Evolutionary conservation across 495 filamentous ascomycete species (phyloP), one percentile per base, ranked within the genome.

Genomic region (Oleoguttula mirabilis): DNA sequence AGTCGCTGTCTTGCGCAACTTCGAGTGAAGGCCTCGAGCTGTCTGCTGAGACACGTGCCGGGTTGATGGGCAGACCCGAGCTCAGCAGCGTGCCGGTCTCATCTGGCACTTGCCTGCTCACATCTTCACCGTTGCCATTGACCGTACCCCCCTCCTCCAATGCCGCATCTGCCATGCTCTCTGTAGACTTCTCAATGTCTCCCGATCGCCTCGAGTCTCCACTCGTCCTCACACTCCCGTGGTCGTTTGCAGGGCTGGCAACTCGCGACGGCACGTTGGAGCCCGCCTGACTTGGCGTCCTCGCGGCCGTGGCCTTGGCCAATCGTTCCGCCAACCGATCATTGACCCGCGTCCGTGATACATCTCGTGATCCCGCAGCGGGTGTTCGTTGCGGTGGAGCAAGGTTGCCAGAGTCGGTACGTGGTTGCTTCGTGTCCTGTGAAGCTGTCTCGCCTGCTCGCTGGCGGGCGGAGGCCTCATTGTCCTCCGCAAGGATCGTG

Each of bases 401-500:
- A 15, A 52, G 43, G 15, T 21, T 50, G 3, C 41, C 36, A 11
- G 41, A 25, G 8, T 15, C 25, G 21, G 35, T 38, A 19, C 22
- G 30, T 21, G 21, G 19, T 22, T 6, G 16, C 30, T 38, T 40
- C 10, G 28, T 21, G 10, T 55, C 51, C 14, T 47, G 45, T n/a
- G 43, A 21, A 10, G 38, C 40, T 35, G 46, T 39, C 22, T 50
- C 55, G 16, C 43, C 44, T 22, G 50, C 49, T 25, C 39, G 39
- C 32, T 52, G 46, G 41, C 54, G 48, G 10, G 39, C 31, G 7
- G 48, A 39, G 15, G 45, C 45, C 34, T 59, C 32, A 14, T 82
- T 76, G 23, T 78, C 73, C 30, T 94, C 88, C 44, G 87, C 78
- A 45, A 99, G 69, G 40, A 99, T 94, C 35, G 73, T 83, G 59